Conservation (phyloP, 495 filamentous ascomycete genomes). For the Aspergillus ellipticus region DNA sequence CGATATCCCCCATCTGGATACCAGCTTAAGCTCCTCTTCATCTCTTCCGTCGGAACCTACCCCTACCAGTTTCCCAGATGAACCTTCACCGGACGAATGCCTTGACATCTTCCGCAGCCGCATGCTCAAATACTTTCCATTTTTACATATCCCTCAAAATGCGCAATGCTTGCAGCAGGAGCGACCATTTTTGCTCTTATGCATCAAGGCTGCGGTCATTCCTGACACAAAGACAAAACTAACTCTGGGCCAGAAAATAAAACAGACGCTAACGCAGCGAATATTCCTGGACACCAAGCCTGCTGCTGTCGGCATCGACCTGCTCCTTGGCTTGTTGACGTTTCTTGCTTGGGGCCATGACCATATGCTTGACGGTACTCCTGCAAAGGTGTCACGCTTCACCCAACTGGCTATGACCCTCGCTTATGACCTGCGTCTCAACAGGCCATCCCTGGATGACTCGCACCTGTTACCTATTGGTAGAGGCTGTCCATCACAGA, state of each 20-base stretch:
- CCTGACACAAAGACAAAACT: constrained; percentile 28
- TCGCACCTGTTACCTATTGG: constrained; percentile 14
- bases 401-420: constrained; percentile 46
- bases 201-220: constrained; percentile 35
- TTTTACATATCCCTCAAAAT: constrained; percentile 32
- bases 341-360: constrained; percentile 34
- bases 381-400: constrained; percentile 31
- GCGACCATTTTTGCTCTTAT: constrained; percentile 45
- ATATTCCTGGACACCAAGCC: constrained; percentile 42
- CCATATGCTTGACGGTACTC: constrained; percentile 9
- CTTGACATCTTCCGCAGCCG: constrained; percentile 31
- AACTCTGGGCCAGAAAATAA: constrained; percentile 25
- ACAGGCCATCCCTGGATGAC: constrained; percentile 34
- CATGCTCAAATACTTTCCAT: constrained; percentile 35
- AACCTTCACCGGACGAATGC: constrained; percentile 20
- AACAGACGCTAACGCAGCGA: constrained; percentile 35
- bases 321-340: constrained; percentile 45
- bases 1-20: background rate
- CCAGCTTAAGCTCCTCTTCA: background rate
- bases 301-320: constrained; percentile 32
- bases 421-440: constrained; percentile 47
- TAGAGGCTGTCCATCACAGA: background rate
- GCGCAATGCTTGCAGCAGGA: constrained; percentile 31
- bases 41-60: background rate
- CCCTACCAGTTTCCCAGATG: background rate